Conservation (phyloP, 139 green algal species). For the Mesostigma viride region DNA sequence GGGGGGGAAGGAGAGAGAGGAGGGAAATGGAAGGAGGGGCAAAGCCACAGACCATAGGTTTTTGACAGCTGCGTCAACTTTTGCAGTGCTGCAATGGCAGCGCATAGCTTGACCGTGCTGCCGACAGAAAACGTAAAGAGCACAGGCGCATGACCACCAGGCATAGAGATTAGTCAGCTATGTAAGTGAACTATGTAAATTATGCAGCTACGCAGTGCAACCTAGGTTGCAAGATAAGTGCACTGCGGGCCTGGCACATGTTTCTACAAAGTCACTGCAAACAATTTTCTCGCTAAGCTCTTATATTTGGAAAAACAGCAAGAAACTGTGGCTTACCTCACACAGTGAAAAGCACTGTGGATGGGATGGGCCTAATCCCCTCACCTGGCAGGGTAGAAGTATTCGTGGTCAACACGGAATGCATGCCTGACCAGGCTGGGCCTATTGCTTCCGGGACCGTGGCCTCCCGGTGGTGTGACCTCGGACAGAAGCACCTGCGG, state of each 20-base stretch:
- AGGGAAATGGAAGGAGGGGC: slow-evolving; percentile 3
- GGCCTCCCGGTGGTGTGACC: no score
- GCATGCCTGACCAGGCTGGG: slow-evolving; percentile 13
- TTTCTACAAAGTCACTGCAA: neutral
- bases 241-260: neutral
- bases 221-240: neutral
- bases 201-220: slow-evolving; percentile 2
- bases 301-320: no score
- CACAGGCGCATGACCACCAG: neutral
- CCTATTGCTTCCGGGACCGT: neutral
- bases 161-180: neutral
- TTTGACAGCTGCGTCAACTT: neutral
- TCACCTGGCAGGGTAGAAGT: slow-evolving; percentile 33
- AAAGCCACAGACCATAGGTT: neutral
- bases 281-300: no score
- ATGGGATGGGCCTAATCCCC: neutral
- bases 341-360: neutral
- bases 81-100: slow-evolving; percentile 19
- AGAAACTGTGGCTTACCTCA: neutral
- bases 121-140: neutral
- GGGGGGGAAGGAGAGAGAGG: neutral
- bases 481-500: slow-evolving; percentile 26
- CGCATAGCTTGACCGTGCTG: slow-evolving; percentile 29
- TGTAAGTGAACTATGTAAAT: neutral
- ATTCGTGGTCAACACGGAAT: slow-evolving; percentile 17